Conservation (phyloP, 2,329 filamentous ascomycete genomes). For the Colletotrichum tabaci region DNA sequence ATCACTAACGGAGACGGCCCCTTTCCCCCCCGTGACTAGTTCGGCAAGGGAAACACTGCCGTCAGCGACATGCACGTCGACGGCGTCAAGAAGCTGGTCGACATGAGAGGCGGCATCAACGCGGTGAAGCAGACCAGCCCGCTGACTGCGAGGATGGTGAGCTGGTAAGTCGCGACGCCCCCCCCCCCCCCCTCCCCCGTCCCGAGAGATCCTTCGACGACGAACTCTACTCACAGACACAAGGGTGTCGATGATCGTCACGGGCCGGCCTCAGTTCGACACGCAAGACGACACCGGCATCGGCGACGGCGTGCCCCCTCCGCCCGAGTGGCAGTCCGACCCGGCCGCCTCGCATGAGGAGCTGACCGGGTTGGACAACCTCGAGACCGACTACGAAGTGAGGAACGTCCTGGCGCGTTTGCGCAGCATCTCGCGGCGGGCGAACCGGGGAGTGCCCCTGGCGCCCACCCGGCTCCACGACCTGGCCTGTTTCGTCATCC, state of each 20-base stretch:
- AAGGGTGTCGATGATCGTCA: slow-evolving; percentile 73
- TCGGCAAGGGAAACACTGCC: slow-evolving; percentile 66
- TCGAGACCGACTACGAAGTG: slow-evolving; percentile 52
- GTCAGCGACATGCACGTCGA: slow-evolving; percentile 64
- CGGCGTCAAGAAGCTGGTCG: slow-evolving; percentile 64
- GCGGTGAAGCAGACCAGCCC: slow-evolving; percentile 63
- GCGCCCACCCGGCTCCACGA: slow-evolving; percentile 66
- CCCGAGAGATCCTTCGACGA: not conserved
- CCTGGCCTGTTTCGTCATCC: slow-evolving; percentile 68
- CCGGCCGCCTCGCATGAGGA: slow-evolving; percentile 29
- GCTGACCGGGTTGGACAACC: slow-evolving; percentile 36
- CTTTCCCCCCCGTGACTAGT: slow-evolving; percentile 49
- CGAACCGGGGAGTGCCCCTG: slow-evolving; percentile 46
- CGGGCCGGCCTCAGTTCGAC: slow-evolving; percentile 66
- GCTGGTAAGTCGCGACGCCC: slow-evolving; percentile 58
- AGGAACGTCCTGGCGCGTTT: not conserved
- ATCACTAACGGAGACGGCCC: not conserved
- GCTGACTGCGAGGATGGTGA: slow-evolving; percentile 69
- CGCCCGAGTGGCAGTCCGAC: slow-evolving; percentile 62
- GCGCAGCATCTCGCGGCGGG: slow-evolving; percentile 38
- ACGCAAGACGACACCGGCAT: slow-evolving; percentile 64
- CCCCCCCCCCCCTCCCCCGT: not conserved
- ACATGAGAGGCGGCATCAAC: slow-evolving; percentile 65
- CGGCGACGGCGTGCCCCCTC: slow-evolving; percentile 65
- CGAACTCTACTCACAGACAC: not conserved